Percentiles rank a stretch among this genome's conserved stretches.
These are phyloP conservation scores for Ilex aquifolium DNA, from an alignment of 257 asterid genomes.

Conservation along the genomic window DNA sequence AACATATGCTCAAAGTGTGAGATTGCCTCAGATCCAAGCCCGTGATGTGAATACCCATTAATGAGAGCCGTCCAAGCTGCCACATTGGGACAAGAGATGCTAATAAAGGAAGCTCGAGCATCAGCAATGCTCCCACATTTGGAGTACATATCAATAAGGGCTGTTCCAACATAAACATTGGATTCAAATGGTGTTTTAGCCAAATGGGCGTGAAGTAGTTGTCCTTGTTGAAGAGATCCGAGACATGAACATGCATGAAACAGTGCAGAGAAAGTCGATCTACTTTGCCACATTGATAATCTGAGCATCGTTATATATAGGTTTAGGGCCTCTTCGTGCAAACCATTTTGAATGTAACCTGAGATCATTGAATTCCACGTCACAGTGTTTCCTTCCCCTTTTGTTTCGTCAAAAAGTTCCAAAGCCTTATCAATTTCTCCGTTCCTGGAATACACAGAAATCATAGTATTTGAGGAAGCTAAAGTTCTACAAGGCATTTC, in stretches of 20 bases:
- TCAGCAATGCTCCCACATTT: constrained; percentile 72
- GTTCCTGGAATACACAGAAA: constrained; percentile 43
- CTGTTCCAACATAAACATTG: constrained; percentile 54
- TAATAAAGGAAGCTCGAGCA: constrained; percentile 46
- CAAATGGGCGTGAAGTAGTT: constrained; percentile 48
- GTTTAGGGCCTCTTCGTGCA: constrained; percentile 42
- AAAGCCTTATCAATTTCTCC: constrained; percentile 52
- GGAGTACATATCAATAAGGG: constrained; percentile 79
- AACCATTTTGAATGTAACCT: constrained; percentile 50
- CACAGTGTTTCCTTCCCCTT: constrained; percentile 45
- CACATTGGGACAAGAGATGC: constrained; percentile 51
- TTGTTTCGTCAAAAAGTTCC: constrained; percentile 53
- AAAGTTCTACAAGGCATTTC: constrained; percentile 41
- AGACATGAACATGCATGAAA: constrained; percentile 61
- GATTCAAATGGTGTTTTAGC: constrained; percentile 60
- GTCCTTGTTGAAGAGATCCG: constrained; percentile 68
- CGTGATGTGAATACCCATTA: constrained; percentile 54
- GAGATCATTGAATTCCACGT: constrained; percentile 93
- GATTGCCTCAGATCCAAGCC: constrained; percentile 48
- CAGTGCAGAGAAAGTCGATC: constrained; percentile 62
- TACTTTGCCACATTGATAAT: constrained; percentile 43
- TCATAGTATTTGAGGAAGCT: constrained; percentile 63
- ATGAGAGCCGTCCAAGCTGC: constrained; percentile 81
- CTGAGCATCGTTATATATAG: constrained; percentile 56
- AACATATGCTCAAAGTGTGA: constrained; percentile 49